A percentile compares a stretch with the other conserved stretches of the same genome.
Conservation (phyloP, 2,329 filamentous ascomycete species). For the Ophiostoma tasmaniense region DNA sequence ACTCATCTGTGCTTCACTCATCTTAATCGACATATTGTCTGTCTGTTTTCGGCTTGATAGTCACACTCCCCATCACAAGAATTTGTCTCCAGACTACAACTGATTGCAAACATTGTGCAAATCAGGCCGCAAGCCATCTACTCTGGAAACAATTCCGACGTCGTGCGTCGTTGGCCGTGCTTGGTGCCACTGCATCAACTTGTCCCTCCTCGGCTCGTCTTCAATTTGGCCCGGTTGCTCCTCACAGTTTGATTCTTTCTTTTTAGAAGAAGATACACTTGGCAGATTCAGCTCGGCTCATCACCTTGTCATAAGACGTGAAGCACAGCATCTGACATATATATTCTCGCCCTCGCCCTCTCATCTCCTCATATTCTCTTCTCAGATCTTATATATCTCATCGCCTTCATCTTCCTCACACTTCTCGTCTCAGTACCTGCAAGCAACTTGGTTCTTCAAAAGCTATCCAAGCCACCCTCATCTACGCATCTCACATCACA, state of each 20-base stretch:
- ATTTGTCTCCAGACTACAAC: neutral
- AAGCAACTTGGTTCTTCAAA: neutral
- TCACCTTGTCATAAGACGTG: neutral
- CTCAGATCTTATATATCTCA: neutral
- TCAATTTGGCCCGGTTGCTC: neutral
- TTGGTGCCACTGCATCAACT: neutral
- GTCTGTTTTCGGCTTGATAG: neutral
- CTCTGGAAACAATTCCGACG: constrained; percentile 1
- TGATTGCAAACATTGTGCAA: neutral
- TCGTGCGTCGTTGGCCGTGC: neutral
- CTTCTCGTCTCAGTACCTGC: too few species aligned
- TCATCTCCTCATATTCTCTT: neutral
- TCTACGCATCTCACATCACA: neutral
- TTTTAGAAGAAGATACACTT: neutral
- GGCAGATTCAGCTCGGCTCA: neutral
- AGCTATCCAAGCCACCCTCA: too few species aligned
- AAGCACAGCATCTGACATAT: neutral
- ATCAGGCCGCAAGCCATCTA: constrained; percentile 3
- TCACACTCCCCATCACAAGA: neutral
- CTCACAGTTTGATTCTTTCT: neutral
- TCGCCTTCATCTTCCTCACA: neutral
- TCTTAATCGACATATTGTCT: neutral
- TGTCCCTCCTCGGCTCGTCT: neutral
- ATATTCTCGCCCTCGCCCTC: neutral
- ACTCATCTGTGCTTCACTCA: neutral